Conservation (phyloP, 2,329 filamentous ascomycete species). For the Sordariomycetes sp. region DNA sequence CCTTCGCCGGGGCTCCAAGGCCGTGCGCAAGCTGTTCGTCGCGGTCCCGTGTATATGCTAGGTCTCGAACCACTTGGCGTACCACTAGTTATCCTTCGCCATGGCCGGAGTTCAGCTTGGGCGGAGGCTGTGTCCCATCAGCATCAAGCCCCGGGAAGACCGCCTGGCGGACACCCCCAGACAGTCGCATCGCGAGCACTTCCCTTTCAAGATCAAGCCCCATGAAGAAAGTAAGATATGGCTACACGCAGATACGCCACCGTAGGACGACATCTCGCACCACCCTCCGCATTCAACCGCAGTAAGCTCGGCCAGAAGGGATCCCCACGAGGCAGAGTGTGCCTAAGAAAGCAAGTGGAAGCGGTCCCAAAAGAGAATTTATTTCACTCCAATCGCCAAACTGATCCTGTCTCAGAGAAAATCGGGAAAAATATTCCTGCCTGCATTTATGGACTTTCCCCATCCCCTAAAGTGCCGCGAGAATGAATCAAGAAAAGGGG, state of each 20-base stretch:
- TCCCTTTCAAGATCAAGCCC: not conserved
- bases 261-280: not conserved
- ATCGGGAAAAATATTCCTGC: slow-evolving; percentile 10
- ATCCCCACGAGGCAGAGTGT: not conserved
- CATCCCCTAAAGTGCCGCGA: slow-evolving; percentile 13
- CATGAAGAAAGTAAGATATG: not conserved
- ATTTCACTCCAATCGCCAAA: slow-evolving; percentile 7
- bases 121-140: not conserved
- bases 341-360: not conserved
- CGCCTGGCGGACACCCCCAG: not conserved
- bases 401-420: slow-evolving; percentile 4
- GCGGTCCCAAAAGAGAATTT: not conserved
- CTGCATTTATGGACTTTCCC: slow-evolving; percentile 18
- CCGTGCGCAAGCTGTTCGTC: too few species aligned
- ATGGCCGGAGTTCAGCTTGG: not conserved
- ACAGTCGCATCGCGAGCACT: not conserved
- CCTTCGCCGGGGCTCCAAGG: too few species aligned
- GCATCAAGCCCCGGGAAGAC: not conserved
- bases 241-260: not conserved
- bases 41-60: too few species aligned
- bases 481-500: slow-evolving; percentile 9
- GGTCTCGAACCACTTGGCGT: not conserved
- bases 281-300: not conserved
- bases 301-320: not conserved
- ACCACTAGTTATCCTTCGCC: too few species aligned